A percentile compares a stretch with the other conserved stretches of the same genome.
phyloP scores from a whole-genome alignment of 345 rosid genomes.

The Dovyalis caffra region DNA sequence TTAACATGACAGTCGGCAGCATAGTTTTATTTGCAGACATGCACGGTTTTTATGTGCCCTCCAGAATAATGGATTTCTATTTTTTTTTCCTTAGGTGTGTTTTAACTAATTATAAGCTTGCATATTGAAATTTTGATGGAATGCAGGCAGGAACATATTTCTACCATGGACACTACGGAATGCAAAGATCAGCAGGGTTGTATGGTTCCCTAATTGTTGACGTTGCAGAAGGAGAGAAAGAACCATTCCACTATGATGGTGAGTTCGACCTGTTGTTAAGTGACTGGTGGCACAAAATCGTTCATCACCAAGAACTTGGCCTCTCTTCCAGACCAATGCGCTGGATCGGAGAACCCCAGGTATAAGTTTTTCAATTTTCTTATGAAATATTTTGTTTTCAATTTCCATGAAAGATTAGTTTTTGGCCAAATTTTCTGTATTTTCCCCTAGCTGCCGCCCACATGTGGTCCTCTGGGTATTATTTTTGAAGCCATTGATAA shows the following conservation, averaged over 20 bases:
- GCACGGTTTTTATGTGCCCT: no score
- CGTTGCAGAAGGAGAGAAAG: conserved; percentile 49
- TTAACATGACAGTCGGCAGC: no score
- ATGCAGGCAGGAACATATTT: conserved; percentile 77
- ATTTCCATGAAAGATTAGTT: no score
- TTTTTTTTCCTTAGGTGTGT: no score
- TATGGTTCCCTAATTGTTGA: conserved; percentile 66
- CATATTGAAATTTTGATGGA: neutral
- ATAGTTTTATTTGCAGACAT: no score
- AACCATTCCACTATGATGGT: conserved; percentile 65
- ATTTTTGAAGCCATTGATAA: no score
- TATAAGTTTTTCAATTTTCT: neutral
- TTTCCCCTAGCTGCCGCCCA: no score
- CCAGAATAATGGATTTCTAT: no score
- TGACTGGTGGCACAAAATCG: conserved; percentile 78
- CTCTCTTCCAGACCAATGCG: conserved; percentile 66
- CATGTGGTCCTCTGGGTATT: no score
- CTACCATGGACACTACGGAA: conserved; percentile 84
- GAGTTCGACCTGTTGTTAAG: conserved; percentile 62
- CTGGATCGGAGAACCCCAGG: conserved; percentile 89
- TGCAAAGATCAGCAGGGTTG: conserved; percentile 84
- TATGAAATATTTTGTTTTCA: neutral
- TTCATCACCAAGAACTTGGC: conserved; percentile 64
- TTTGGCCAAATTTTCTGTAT: no score
- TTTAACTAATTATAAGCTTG: neutral